Evolutionary conservation across 352 stramenopile genomes (phyloP), one percentile per base, ranked within the genome.

Genomic region (Pythium biforme): DNA sequence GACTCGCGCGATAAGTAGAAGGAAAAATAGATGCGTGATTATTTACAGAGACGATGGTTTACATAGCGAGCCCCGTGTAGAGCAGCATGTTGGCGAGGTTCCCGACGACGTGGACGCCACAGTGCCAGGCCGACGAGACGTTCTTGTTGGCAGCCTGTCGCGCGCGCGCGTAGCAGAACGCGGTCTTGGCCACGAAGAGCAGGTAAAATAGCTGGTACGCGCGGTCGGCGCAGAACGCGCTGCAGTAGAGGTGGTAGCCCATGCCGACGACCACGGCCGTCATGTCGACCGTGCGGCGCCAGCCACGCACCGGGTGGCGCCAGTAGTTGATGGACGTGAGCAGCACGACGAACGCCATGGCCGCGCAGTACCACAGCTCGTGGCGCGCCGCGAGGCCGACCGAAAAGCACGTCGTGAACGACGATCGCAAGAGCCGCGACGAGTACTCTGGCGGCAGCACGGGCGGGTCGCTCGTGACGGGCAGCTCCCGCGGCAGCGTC

Each of bases 251-350:
- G 63, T 94, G 84, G 72, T 90, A 88, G 41, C 54, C 26, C 11
- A 86, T 81, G 59, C 69, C 81, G 1, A 73, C 48, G 40, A 83
- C 75, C 27, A 94, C 84, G 7, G 80, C 72, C 6, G 68, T 68
- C 77, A 91, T 91, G 70, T 94, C 84, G 58, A 76, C 56, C 0
- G 73, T 82, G 61, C 82, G 84, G 9, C 84, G 84, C 84, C 84
- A 94, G 64, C 84, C 82, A n/a, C 69, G 63, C 20, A 89, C 74
- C 4, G 84, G 84, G 47, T 90, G 55, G 34, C 82, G 84, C 84
- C 82, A 94, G 70, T 91, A 94, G 76, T 94, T 92, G 72, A 94
- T 74, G 63, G 84, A 93, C 66, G 84, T 93, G 59, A 90, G 68
- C 50, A 92, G 72, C 59, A 94, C 82, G 45, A 92, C 55, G 27